Evolutionary conservation across 2,329 filamentous ascomycete genomes (phyloP).

Genomic region (Raffaelea arxii): DNA sequence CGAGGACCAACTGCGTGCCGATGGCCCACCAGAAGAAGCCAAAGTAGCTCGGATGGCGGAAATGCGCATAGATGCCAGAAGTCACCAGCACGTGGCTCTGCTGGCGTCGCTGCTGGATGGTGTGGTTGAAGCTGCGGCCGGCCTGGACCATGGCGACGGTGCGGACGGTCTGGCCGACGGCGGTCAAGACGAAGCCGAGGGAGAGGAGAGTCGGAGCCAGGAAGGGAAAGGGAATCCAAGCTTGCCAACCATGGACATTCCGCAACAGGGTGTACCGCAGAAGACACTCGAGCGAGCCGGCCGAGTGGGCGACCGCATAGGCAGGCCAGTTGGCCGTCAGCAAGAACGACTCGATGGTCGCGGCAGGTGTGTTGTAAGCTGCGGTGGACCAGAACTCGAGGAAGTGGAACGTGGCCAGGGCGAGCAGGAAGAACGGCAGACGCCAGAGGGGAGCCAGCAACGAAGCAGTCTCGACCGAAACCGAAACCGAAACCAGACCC

Average conservation of each 20-base stretch:
- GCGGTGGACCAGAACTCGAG: slow-evolving; percentile 93
- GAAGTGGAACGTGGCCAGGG: slow-evolving; percentile 81
- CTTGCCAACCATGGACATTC: slow-evolving; percentile 14
- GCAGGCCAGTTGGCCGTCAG: slow-evolving; percentile 74
- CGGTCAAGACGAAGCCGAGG: slow-evolving; percentile 54
- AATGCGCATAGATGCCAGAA: slow-evolving; percentile 61
- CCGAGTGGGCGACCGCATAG: slow-evolving; percentile 73
- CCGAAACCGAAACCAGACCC: slow-evolving; percentile 8
- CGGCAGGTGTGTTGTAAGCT: slow-evolving; percentile 66
- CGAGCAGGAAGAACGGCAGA: slow-evolving; percentile 54
- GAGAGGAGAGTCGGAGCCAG: slow-evolving; percentile 23
- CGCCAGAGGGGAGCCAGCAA: slow-evolving; percentile 44
- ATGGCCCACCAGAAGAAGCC: slow-evolving; percentile 98
- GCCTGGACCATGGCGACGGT: slow-evolving; percentile 84
- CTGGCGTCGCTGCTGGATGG: slow-evolving; percentile 62
- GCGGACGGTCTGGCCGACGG: slow-evolving; percentile 64
- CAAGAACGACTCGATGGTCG: slow-evolving; percentile 67
- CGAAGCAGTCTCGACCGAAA: not conserved
- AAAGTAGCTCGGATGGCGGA: slow-evolving; percentile 90
- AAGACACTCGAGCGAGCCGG: slow-evolving; percentile 65
- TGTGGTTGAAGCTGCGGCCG: slow-evolving; percentile 85
- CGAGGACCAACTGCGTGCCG: slow-evolving; percentile 85
- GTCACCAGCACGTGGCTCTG: slow-evolving; percentile 72
- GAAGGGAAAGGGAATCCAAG: slow-evolving; percentile 9
- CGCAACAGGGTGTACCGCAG: slow-evolving; percentile 50